Conservation (phyloP, 768 basidiomycete species). For the Lentinula guzmanii region DNA sequence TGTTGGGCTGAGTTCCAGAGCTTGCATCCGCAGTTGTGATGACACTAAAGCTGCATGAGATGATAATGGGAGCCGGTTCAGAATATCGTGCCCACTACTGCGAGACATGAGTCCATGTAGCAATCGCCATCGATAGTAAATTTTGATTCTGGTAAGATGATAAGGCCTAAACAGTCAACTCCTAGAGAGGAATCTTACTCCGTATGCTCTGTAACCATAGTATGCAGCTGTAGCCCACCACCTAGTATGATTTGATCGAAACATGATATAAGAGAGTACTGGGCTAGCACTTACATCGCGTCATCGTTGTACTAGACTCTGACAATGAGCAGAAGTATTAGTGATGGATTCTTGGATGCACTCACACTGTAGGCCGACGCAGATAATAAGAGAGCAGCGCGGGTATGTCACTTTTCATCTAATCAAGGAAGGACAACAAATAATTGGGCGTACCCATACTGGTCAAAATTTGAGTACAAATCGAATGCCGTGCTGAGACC, state of each 20-base stretch:
- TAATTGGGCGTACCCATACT: conserved; percentile 28
- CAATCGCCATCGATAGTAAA: conserved; percentile 36
- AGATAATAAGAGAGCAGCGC: too few relatives aligned
- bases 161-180: not conserved
- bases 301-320: conserved; percentile 37
- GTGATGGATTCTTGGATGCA: not conserved
- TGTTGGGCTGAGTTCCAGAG: conserved; percentile 30
- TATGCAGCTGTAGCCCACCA: conserved; percentile 51
- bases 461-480: conserved; percentile 34
- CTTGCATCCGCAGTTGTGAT: conserved; percentile 34
- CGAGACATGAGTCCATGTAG: conserved; percentile 43
- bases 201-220: conserved; percentile 43
- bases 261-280: not conserved
- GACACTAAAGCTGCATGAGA: conserved; percentile 27
- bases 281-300: conserved; percentile 28
- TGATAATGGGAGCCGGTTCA: not conserved
- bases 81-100: conserved; percentile 29
- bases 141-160: conserved; percentile 22
- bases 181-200: conserved; percentile 5
- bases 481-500: conserved; percentile 36
- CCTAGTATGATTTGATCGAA: conserved; percentile 15
- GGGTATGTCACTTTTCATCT: not conserved
- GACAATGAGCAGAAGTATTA: not conserved
- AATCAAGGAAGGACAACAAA: not conserved
- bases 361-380: not conserved